A percentile compares a stretch with the other conserved stretches of the same genome.
Conservation (phyloP, 2,329 filamentous ascomycete genomes). For the Aschersonia sp. region DNA sequence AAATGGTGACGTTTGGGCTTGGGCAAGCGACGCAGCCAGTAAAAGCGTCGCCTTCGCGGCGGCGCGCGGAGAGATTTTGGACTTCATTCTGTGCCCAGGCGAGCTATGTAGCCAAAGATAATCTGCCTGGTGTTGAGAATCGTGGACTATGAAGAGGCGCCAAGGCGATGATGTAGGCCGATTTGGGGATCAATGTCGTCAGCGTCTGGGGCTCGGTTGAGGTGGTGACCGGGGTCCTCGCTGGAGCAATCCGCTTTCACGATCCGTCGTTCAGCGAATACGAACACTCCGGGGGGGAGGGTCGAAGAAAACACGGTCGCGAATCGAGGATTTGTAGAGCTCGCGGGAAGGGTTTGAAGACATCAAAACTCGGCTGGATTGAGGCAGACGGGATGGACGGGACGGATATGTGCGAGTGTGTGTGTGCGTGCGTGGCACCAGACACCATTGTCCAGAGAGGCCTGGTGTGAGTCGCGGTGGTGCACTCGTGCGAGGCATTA, state of each 20-base stretch:
- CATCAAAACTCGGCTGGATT: background rate
- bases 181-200: no score
- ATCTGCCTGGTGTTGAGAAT: background rate
- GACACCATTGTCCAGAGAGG: background rate
- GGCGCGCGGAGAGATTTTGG: background rate
- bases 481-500: background rate
- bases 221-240: no score
- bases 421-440: background rate
- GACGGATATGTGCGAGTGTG: background rate
- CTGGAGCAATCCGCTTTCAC: no score
- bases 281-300: no score
- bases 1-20: slow-evolving; percentile 5
- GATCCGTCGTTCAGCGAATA: no score
- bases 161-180: no score
- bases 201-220: no score
- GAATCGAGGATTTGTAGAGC: no score
- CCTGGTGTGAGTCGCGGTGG: background rate
- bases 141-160: background rate
- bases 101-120: background rate
- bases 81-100: slow-evolving; percentile 4
- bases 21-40: slow-evolving; percentile 1
- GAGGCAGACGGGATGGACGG: background rate
- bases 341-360: no score
- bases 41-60: slow-evolving; percentile 4
- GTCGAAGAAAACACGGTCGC: no score